phyloP scores from a whole-genome alignment of 768 basidiomycete species.

The Phylloporus sp. region DNA sequence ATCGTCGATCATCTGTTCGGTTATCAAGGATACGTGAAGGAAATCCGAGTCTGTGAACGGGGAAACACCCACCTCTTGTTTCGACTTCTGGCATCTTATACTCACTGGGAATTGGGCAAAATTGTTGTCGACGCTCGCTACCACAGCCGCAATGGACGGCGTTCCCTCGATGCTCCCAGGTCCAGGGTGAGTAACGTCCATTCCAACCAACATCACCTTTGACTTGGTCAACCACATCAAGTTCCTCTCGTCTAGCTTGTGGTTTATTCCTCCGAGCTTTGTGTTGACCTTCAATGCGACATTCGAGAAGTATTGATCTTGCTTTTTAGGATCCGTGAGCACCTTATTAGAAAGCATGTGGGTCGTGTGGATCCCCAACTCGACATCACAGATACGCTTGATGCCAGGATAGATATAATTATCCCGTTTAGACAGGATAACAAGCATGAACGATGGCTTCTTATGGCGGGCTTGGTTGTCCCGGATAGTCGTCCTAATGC shows the following conservation, averaged over 20 bases:
- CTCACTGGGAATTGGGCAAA: slow-evolving; percentile 81
- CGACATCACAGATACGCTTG: slow-evolving; percentile 72
- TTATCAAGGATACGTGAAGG: neutral
- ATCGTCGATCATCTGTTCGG: slow-evolving; percentile 63
- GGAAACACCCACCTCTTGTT: slow-evolving; percentile 21
- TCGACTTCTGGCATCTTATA: slow-evolving; percentile 54
- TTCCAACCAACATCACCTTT: slow-evolving; percentile 80
- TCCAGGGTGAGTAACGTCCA: slow-evolving; percentile 80
- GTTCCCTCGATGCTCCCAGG: slow-evolving; percentile 64
- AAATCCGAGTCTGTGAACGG: neutral
- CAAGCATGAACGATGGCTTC: slow-evolving; percentile 64
- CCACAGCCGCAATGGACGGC: slow-evolving; percentile 81
- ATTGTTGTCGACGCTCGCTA: slow-evolving; percentile 64
- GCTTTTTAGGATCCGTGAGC: slow-evolving; percentile 47
- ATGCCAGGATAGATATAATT: slow-evolving; percentile 79
- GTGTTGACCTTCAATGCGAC: slow-evolving; percentile 79
- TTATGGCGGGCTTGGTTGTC: slow-evolving; percentile 19
- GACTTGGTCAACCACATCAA: slow-evolving; percentile 64
- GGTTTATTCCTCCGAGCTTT: slow-evolving; percentile 81
- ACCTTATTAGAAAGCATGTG: slow-evolving; percentile 68
- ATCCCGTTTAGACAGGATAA: slow-evolving; percentile 64
- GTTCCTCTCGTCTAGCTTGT: slow-evolving; percentile 56
- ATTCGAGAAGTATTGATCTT: slow-evolving; percentile 81
- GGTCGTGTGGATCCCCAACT: slow-evolving; percentile 72
- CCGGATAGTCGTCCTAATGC: slow-evolving; percentile 42